Evolutionary conservation across 2,329 filamentous ascomycete species (phyloP), one percentile per base, ranked within the genome.

Genomic region (Dryadomyces quercus-mongolicae): DNA sequence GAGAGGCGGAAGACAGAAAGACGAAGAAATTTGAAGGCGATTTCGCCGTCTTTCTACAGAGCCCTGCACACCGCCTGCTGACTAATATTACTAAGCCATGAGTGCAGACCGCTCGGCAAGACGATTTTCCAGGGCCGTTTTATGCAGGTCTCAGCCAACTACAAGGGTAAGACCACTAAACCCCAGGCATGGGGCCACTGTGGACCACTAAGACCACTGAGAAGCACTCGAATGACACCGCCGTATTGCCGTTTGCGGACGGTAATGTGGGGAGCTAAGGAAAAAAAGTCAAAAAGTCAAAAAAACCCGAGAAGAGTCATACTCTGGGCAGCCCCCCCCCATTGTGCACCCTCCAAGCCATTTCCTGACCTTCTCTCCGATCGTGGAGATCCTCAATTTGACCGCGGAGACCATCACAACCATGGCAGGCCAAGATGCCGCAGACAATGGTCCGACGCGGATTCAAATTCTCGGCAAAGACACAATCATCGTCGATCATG

Each of bases 401-500:
- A 42, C 38, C 38, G 25, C 25, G 25, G 25, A 31, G 25, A 31
- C 25, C 25, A 31, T 31, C 25, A 31, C 25, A 31, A 50, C n/a
- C 49, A 57, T 56, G 55, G 49, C 58, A 50, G 43, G 51, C 25
- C 21, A 52, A 18, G 47, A 53, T 15, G 21, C 22, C 36, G 48
- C 49, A 9, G 53, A 52, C 52, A 52, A 43, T 12, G 66, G 67
- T 59, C 79, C 79, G 31, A 78, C 78, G 51, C 70, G 73, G 66
- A 89, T 97, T 65, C 77, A 80, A 40, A 94, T 98, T 61, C 75
- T 98, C 56, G 90, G 90, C 61, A 86, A 88, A 64, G 88, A 95
- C 62, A 86, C 85, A 64, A 97, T 98, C 62, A 77, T 96, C 59
- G 85, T 96, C 64, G 89, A 96, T 67, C 89, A 95, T 67, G 88